Evolutionary conservation across 2,329 filamentous ascomycete species (phyloP).

Genomic region (Chrysosporium keratinophilum): DNA sequence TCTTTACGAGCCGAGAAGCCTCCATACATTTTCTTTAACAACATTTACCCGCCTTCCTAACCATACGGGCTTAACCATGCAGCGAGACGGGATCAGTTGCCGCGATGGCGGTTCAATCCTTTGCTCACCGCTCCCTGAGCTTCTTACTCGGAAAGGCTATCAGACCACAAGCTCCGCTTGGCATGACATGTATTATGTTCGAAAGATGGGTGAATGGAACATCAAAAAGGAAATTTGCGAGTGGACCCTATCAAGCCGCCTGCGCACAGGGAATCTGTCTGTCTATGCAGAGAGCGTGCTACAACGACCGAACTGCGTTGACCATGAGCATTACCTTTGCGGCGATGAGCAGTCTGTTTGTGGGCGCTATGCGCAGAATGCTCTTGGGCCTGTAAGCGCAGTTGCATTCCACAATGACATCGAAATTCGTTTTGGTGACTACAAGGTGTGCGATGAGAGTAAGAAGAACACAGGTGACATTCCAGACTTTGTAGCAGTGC

Average conservation of each 20-base stretch:
- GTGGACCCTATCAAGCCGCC: background rate
- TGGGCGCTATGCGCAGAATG: constrained; percentile 13
- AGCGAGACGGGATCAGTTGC: too few relatives aligned
- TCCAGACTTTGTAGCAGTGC: constrained; percentile 10
- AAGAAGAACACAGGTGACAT: background rate
- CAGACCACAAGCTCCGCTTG: constrained; percentile 7
- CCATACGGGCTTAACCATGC: too few relatives aligned
- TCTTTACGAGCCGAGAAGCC: too few relatives aligned
- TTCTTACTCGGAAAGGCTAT: constrained; percentile 5
- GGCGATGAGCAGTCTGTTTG: constrained; percentile 14
- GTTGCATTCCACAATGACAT: constrained; percentile 6
- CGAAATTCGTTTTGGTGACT: constrained; percentile 11
- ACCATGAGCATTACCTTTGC: constrained; percentile 11
- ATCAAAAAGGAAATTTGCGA: background rate
- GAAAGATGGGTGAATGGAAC: background rate
- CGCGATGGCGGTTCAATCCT: background rate
- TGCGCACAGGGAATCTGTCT: background rate
- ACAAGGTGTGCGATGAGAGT: constrained; percentile 8
- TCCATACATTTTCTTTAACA: too few relatives aligned
- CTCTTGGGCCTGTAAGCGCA: constrained; percentile 6
- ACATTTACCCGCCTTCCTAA: too few relatives aligned
- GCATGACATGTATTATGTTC: background rate
- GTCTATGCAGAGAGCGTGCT: background rate
- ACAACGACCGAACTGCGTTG: background rate
- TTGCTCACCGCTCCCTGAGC: background rate